Conservation (phyloP, 306 rosid species). For the Sicyos baderoa region DNA sequence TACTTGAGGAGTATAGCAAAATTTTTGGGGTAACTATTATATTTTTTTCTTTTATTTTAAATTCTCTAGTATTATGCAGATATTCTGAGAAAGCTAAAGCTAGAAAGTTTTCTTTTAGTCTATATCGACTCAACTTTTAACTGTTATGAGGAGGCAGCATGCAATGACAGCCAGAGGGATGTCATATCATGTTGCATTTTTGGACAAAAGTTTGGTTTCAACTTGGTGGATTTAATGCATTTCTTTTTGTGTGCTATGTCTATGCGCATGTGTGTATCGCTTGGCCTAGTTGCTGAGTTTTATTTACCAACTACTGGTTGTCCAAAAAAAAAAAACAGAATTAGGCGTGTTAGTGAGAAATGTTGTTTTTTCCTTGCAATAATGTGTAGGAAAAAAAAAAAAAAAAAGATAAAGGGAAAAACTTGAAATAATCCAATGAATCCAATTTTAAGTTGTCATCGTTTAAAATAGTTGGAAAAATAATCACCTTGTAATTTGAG, state of each 20-base stretch:
- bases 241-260: not conserved
- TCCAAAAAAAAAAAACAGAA: not conserved
- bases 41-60: conserved; percentile 4
- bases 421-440: not conserved
- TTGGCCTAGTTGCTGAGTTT: conserved; percentile 1
- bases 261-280: not conserved
- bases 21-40: conserved; percentile 62
- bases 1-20: conserved; percentile 67
- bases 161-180: not conserved
- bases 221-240: not conserved
- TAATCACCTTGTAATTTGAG: conserved; percentile 21
- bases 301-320: conserved; percentile 8
- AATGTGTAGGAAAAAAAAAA: not conserved
- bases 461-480: conserved; percentile 4
- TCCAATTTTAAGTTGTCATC: not conserved
- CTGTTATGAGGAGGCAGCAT: conserved; percentile 4
- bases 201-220: conserved; percentile 4
- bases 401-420: not conserved
- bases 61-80: not conserved
- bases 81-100: not conserved
- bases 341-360: conserved; percentile 4
- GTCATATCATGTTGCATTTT: not conserved
- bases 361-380: not conserved
- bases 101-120: not conserved
- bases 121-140: not conserved